Evolutionary conservation across 768 basidiomycete species (phyloP).

Genomic region (Russula foetens): DNA sequence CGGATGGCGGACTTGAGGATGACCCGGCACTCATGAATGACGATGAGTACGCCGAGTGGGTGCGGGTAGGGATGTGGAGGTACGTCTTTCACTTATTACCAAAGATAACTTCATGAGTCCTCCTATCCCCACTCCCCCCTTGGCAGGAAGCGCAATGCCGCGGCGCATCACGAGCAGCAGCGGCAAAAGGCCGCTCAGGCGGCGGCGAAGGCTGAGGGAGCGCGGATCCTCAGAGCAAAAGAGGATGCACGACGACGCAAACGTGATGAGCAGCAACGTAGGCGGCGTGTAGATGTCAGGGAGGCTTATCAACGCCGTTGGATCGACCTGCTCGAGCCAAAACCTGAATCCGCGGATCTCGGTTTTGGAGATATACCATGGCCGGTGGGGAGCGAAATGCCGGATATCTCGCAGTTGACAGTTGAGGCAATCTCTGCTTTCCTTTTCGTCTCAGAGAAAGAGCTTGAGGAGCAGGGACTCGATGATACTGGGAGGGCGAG

Average conservation of each 20-base stretch:
- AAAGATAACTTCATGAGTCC: too few relatives aligned
- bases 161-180: slow-evolving; percentile 55
- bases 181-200: slow-evolving; percentile 45
- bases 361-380: slow-evolving; percentile 54
- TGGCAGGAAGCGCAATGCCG: slow-evolving; percentile 56
- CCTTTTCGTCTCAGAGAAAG: slow-evolving; percentile 36
- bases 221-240: slow-evolving; percentile 40
- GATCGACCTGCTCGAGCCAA: slow-evolving; percentile 32
- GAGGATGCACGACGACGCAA: slow-evolving; percentile 45
- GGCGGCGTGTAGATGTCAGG: slow-evolving; percentile 41
- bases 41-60: slow-evolving; percentile 83
- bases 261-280: slow-evolving; percentile 40
- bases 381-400: slow-evolving; percentile 36
- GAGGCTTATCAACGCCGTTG: slow-evolving; percentile 47
- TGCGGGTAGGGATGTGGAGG: slow-evolving; percentile 82
- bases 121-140: too few relatives aligned
- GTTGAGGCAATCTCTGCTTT: slow-evolving; percentile 39
- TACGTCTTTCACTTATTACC: slow-evolving; percentile 26
- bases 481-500: slow-evolving; percentile 26
- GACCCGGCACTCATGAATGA: slow-evolving; percentile 60
- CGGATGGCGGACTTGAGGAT: slow-evolving; percentile 20
- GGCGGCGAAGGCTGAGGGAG: slow-evolving; percentile 48
- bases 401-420: slow-evolving; percentile 30
- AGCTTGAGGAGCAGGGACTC: slow-evolving; percentile 25
- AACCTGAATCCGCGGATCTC: slow-evolving; percentile 23